Evolutionary conservation across 345 rosid species (phyloP), one percentile per base, ranked within the genome.

Genomic region (Arabidopsis arenosa): DNA sequence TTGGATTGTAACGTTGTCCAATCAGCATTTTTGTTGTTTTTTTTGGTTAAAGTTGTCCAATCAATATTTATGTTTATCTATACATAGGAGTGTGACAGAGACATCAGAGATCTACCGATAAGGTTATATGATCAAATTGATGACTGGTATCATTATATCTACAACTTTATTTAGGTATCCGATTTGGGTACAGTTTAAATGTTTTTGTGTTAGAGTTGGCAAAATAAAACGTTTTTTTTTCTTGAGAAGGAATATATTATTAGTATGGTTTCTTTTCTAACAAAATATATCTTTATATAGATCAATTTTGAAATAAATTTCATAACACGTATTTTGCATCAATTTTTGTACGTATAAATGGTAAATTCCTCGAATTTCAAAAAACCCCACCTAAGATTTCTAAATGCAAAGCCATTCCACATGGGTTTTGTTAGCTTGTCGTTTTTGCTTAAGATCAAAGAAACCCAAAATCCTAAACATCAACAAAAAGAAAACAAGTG

Each of bases 361-460:
- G 35, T 23, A 7, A 23, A 41, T 37, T 58, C 17, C 18, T 55
- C 18, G 9, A 28, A 28, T 30, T 55, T 28, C 18, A 30, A 0
- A 6, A 30, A 17, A 5, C 60, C n/a, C 9, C 52, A 47, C 15
- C 49, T 14, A 14, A 13, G 3, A 14, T 28, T 28, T 28, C 2
- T 28, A 28, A 28, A 28, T 26, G 54, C 53, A 45, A 28, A 44
- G 39, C 40, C 26, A 64, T 45, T 64, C 39, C 68, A 63, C 68
- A 47, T 49, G 56, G 28, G 49, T 21, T 48, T 65, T 66, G 71
- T 21, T 66, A 66, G 58, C 47, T 17, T 66, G 45, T 66, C 59
- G 33, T 18, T 35, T 66, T 66, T 51, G 14, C 71, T 33, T 48
- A 65, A 13, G 18, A 49, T 35, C 47, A 66, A 51, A 51, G 70